Conservation (phyloP, 1,284 basidiomycete species). For the Papiliotrema fonsecae region DNA sequence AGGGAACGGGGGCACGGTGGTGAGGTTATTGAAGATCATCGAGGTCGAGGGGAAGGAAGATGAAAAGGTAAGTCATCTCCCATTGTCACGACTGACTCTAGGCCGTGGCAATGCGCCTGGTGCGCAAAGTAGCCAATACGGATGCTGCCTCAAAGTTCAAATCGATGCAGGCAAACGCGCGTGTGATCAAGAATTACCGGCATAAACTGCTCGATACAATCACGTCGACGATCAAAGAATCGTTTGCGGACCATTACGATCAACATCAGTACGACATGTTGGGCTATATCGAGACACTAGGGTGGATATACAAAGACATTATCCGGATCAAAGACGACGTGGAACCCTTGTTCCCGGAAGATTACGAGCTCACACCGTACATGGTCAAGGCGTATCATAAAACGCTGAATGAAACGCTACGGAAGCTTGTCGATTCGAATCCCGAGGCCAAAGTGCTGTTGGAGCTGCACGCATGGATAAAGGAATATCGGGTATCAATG, state of each 20-base stretch:
- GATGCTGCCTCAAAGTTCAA: slow-evolving; percentile 86
- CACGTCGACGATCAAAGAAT: slow-evolving; percentile 66
- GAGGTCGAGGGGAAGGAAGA: slow-evolving; percentile 91
- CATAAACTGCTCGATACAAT: slow-evolving; percentile 83
- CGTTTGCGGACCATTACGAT: slow-evolving; percentile 67
- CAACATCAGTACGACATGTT: slow-evolving; percentile 62
- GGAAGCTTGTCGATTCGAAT: slow-evolving; percentile 65
- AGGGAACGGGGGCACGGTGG: slow-evolving; percentile 76
- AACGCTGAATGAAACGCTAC: slow-evolving; percentile 72
- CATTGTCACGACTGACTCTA: slow-evolving; percentile 34
- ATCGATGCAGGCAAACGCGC: slow-evolving; percentile 86
- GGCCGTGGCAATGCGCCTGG: slow-evolving; percentile 86
- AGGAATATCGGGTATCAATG: slow-evolving; percentile 93
- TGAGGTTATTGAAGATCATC: slow-evolving; percentile 87
- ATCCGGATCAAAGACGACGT: slow-evolving; percentile 83
- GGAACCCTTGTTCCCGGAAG: slow-evolving; percentile 84
- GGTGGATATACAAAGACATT: slow-evolving; percentile 93
- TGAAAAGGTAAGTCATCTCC: slow-evolving; percentile 65
- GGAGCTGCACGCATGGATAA: slow-evolving; percentile 84
- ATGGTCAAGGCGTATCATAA: slow-evolving; percentile 91
- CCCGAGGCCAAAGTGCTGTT: slow-evolving; percentile 84
- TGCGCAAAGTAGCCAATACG: slow-evolving; percentile 84
- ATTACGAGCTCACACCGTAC: slow-evolving; percentile 78
- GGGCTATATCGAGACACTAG: slow-evolving; percentile 69
- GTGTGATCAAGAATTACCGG: slow-evolving; percentile 93